These are phyloP conservation scores for Cystofilobasidium capitatum DNA, from an alignment of 768 basidiomycete genomes.

Conservation along the genomic window DNA sequence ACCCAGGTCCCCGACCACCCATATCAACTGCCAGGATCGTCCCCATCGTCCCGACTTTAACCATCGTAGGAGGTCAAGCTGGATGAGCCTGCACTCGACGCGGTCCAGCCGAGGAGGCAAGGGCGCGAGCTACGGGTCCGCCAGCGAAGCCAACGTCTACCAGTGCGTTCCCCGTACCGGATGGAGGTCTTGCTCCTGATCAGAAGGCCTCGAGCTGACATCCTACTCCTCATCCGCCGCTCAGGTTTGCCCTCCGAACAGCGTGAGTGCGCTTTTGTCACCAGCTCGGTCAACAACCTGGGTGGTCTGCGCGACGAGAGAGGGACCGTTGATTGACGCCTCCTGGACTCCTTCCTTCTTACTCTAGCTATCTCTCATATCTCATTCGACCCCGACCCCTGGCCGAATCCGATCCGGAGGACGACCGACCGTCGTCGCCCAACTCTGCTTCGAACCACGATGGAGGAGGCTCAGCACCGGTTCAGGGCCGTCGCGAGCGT, in stretches of 20 bases:
- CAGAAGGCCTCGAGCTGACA: not conserved
- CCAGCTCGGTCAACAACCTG: not conserved
- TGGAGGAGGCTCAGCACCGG: slow-evolving; percentile 54
- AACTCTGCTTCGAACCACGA: slow-evolving; percentile 43
- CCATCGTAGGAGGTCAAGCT: no score
- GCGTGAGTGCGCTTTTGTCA: slow-evolving; percentile 51
- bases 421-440: slow-evolving; percentile 11
- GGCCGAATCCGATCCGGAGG: slow-evolving; percentile 50
- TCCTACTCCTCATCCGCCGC: not conserved
- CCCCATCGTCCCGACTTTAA: no score
- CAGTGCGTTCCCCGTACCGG: slow-evolving; percentile 1
- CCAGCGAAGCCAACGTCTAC: slow-evolving; percentile 16
- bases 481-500: slow-evolving; percentile 60
- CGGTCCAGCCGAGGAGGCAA: slow-evolving; percentile 10
- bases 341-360: slow-evolving; percentile 24
- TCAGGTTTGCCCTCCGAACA: slow-evolving; percentile 69
- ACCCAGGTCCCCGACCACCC: no score
- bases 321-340: not conserved
- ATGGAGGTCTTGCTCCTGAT: no score
- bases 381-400: slow-evolving; percentile 39
- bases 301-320: not conserved
- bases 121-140: not conserved
- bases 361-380: slow-evolving; percentile 58
- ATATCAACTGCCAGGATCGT: no score
- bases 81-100: slow-evolving; percentile 21